Evolutionary conservation across 257 asterid species (phyloP), one percentile per base, ranked within the genome.

Genomic region (Nicotiana tabacum): DNA sequence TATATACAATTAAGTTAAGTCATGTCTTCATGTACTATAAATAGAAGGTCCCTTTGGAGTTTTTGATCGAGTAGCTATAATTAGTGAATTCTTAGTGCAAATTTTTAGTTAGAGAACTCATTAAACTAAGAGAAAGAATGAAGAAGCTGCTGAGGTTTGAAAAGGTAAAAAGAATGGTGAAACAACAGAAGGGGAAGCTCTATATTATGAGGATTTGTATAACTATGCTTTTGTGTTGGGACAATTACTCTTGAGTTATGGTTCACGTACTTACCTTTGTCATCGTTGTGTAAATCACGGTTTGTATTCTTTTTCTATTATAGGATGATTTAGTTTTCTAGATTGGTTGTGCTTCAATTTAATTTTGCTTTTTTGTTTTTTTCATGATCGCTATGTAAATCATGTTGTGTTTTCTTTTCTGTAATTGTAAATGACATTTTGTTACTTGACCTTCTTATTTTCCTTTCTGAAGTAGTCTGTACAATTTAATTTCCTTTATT

Each of bases 181-280:
- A 82, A 30, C 91, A 86, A 68, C 87, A 83, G 81, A 88, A 78
- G n/a, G 89, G 84, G 81, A 88, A 83, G 83, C 83, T 88, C 29
- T 86, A 86, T 46, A 84, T 88, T 78, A 82, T 88, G 21, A 86
- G 88, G 84, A 85, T 88, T 15, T 88, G 91, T 72, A 77, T 86
- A 24, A 83, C 84, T 33, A 88, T 84, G 89, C 87, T 88, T 70
- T 62, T 84, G 65, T 86, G 88, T 58, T 86, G 88, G 87, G 85
- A 88, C 68, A 86, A 84, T 51, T 78, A 84, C 33, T 77, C 85
- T 7, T 43, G 48, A 43, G 11, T 43, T 7, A 7, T 43, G 48
- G 48, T 43, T 43, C 48, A 43, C 11, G 48, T 43, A 43, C 48
- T 7, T 72, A 37, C 9, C 65, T 58, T 58, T 58, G 8, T 58